phyloP scores from a whole-genome alignment of 768 basidiomycete genomes.

The Leccinum olivaceopallidum region DNA sequence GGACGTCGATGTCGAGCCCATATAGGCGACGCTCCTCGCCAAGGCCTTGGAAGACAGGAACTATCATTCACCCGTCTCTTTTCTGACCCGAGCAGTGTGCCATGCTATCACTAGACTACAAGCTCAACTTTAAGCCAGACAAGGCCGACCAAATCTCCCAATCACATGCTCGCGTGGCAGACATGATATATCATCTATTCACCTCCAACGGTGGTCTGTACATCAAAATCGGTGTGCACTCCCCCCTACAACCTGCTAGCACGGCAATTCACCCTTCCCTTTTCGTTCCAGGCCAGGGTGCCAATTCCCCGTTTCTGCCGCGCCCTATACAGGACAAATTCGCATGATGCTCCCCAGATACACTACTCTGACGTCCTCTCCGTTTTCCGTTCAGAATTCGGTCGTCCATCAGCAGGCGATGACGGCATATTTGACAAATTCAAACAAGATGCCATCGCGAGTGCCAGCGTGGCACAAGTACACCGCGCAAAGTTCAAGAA shows the following conservation, averaged over 20 bases:
- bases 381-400: too few relatives aligned
- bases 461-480: slow-evolving; percentile 92
- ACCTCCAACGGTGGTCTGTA: slow-evolving; percentile 83
- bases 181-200: slow-evolving; percentile 73
- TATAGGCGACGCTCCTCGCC: slow-evolving; percentile 96
- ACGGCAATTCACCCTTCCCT: too few relatives aligned
- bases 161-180: slow-evolving; percentile 83
- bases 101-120: slow-evolving; percentile 78
- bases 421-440: slow-evolving; percentile 75
- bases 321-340: slow-evolving; percentile 83
- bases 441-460: slow-evolving; percentile 74
- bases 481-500: slow-evolving; percentile 67
- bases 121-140: slow-evolving; percentile 78
- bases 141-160: slow-evolving; percentile 73
- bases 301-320: slow-evolving; percentile 85
- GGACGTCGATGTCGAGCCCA: slow-evolving; percentile 84
- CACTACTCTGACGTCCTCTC: slow-evolving; percentile 63
- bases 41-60: slow-evolving; percentile 97
- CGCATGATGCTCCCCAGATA: slow-evolving; percentile 81
- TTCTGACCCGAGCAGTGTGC: slow-evolving; percentile 48
- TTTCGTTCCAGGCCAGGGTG: slow-evolving; percentile 59
- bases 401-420: slow-evolving; percentile 43
- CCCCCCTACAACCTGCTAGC: neutral
- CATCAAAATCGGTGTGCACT: slow-evolving; percentile 69
- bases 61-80: slow-evolving; percentile 35